phyloP scores from a whole-genome alignment of 129 eudicot species.

The Centrapalus pauciflorus region DNA sequence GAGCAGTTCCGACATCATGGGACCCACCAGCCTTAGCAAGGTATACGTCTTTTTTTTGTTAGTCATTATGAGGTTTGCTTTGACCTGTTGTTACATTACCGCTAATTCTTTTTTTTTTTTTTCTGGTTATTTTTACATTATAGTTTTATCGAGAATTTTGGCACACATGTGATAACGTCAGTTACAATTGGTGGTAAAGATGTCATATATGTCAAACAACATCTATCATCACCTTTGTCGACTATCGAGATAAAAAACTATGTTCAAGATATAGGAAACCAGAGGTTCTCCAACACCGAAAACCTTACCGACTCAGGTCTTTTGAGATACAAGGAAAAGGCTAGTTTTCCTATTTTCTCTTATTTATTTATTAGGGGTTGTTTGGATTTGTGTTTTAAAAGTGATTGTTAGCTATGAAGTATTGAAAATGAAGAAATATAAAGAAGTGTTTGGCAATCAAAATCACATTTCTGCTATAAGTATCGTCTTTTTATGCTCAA shows the following conservation, averaged over 20 bases:
- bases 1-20: slow-evolving; percentile 79
- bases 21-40: slow-evolving; percentile 92
- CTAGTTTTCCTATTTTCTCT: slow-evolving; percentile 24
- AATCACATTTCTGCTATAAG: too few species aligned
- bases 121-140: slow-evolving; percentile 1
- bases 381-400: too few species aligned
- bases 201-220: slow-evolving; percentile 82
- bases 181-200: slow-evolving; percentile 95
- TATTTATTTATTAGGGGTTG: not conserved
- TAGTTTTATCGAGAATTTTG: slow-evolving; percentile 92
- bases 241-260: slow-evolving; percentile 69
- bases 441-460: too few species aligned
- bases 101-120: not conserved
- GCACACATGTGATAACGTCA: slow-evolving; percentile 85
- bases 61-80: not conserved
- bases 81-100: not conserved
- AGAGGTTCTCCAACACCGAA: slow-evolving; percentile 55
- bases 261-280: slow-evolving; percentile 82
- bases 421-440: too few species aligned
- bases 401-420: too few species aligned
- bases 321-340: slow-evolving; percentile 75
- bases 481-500: too few species aligned
- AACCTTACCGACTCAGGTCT: slow-evolving; percentile 61
- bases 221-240: slow-evolving; percentile 64
- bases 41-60: slow-evolving; percentile 26